Percentiles rank a stretch among this genome's conserved stretches.
These are phyloP conservation scores for Ganoderma resinaceum DNA, from an alignment of 1,284 basidiomycete species.

Conservation along the genomic window DNA sequence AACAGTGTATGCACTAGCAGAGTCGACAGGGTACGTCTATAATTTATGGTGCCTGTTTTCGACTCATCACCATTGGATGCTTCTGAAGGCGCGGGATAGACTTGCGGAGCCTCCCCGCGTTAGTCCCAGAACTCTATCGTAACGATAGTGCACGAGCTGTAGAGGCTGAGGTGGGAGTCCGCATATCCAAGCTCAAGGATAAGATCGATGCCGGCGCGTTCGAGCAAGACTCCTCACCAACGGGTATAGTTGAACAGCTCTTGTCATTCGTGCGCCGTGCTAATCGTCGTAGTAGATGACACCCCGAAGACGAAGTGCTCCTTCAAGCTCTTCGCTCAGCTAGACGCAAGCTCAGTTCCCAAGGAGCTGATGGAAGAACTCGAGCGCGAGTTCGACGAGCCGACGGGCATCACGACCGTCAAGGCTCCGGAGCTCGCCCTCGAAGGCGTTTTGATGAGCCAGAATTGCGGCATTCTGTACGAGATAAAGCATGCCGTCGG, in stretches of 20 bases:
- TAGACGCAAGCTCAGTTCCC: conserved; percentile 59
- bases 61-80: background rate
- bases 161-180: conserved; percentile 66
- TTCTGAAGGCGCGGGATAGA: conserved; percentile 60
- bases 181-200: conserved; percentile 65
- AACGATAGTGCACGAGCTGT: conserved; percentile 73
- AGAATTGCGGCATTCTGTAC: conserved; percentile 79
- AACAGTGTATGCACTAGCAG: conserved; percentile 77
- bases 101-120: conserved; percentile 70
- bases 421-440: conserved; percentile 61
- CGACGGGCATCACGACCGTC: conserved; percentile 71
- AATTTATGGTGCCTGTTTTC: background rate
- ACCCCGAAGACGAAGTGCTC: conserved; percentile 61
- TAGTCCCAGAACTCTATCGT: conserved; percentile 59
- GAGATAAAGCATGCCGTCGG: conserved; percentile 73
- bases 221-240: conserved; percentile 45
- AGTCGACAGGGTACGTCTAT: conserved; percentile 64
- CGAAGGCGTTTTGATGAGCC: conserved; percentile 74
- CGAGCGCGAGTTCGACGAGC: conserved; percentile 73
- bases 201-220: conserved; percentile 68
- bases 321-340: conserved; percentile 69
- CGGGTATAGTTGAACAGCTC: conserved; percentile 14
- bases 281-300: conserved; percentile 47
- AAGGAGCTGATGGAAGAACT: conserved; percentile 66
- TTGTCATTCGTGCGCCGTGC: background rate